Evolutionary conservation across 495 filamentous ascomycete genomes (phyloP).

Genomic region (Terfezia claveryi): DNA sequence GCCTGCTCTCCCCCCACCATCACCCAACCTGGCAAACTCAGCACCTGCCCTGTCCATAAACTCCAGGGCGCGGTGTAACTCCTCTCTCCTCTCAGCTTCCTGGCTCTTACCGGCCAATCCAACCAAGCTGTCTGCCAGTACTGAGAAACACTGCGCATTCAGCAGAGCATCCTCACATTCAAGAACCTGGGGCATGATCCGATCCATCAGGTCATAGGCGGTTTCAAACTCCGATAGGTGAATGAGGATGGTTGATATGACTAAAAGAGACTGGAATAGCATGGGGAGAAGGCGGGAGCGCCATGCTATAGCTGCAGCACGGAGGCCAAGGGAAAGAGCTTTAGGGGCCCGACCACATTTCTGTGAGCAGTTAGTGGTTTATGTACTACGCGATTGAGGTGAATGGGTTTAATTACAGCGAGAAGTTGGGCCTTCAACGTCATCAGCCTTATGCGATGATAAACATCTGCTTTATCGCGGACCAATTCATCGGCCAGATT

Average conservation of each 20-base stretch:
- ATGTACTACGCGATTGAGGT: not conserved
- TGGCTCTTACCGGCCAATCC: conserved; percentile 37
- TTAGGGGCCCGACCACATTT: conserved; percentile 49
- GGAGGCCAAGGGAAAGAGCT: conserved; percentile 62
- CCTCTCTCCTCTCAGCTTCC: conserved; percentile 27
- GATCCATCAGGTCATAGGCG: conserved; percentile 41
- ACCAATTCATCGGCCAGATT: conserved; percentile 39
- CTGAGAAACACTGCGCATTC: conserved; percentile 44
- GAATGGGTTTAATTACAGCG: conserved; percentile 6
- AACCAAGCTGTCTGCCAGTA: conserved; percentile 66
- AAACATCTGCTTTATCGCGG: conserved; percentile 49
- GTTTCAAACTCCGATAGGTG: conserved; percentile 54
- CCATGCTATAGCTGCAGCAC: conserved; percentile 58
- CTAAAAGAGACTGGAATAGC: conserved; percentile 57
- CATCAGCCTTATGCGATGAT: conserved; percentile 52
- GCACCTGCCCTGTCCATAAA: conserved; percentile 41
- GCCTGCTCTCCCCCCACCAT: conserved; percentile 52
- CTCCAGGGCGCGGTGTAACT: conserved; percentile 40
- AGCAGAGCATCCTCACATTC: conserved; percentile 48
- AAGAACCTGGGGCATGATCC: conserved; percentile 60
- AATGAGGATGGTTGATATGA: conserved; percentile 45
- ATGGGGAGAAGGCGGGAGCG: conserved; percentile 45
- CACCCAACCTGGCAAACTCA: conserved; percentile 50
- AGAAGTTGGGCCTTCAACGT: conserved; percentile 55
- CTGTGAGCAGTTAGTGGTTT: conserved; percentile 9